Evolutionary conservation across 805 yeast genomes (phyloP).

Genomic region (Candida nemodendra): DNA sequence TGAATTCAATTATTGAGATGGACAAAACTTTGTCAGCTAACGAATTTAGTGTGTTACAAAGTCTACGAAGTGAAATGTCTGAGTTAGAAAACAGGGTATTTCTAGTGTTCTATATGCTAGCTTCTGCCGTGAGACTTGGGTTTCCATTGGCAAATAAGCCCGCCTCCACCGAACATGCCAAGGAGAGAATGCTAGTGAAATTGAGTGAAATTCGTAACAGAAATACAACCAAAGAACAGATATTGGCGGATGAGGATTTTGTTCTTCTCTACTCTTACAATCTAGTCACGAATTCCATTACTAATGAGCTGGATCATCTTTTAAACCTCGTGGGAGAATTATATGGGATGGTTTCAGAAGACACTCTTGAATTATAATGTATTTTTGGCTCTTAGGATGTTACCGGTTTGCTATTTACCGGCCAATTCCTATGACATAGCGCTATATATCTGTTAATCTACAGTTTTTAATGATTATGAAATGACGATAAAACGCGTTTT

Average conservation of each 20-base stretch:
- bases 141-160: constrained; percentile 77
- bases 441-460: too few relatives aligned
- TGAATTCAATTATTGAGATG: constrained; percentile 64
- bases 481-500: too few relatives aligned
- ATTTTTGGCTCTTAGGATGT: not conserved
- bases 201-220: constrained; percentile 55
- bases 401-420: not conserved
- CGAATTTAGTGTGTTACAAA: constrained; percentile 56
- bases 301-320: constrained; percentile 61
- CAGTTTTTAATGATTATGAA: too few relatives aligned
- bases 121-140: constrained; percentile 72
- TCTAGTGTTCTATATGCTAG: constrained; percentile 71
- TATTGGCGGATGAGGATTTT: constrained; percentile 65
- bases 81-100: constrained; percentile 75
- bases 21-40: constrained; percentile 52
- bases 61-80: constrained; percentile 54
- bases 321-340: constrained; percentile 53
- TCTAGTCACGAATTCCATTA: constrained; percentile 65
- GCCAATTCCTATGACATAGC: too few relatives aligned
- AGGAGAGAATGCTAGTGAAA: constrained; percentile 64
- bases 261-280: constrained; percentile 74
- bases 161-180: constrained; percentile 74
- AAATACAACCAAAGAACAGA: constrained; percentile 28
- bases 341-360: constrained; percentile 66
- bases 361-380: constrained; percentile 48